Evolutionary conservation across 73 alveolate genomes (phyloP), one percentile per base, ranked within the genome.

Genomic region (Paramecium primaurelia): DNA sequence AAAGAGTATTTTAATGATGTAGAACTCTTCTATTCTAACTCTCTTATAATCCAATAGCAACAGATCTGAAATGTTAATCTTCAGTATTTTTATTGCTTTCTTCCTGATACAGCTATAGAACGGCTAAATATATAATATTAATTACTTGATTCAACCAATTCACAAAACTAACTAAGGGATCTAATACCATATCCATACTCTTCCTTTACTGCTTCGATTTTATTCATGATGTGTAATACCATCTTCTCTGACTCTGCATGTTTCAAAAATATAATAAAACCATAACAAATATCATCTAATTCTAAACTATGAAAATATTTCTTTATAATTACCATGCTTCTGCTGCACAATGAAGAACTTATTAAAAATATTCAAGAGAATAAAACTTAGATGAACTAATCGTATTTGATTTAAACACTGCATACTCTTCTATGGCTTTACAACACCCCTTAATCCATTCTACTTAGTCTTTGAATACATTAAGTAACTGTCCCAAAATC

Each of bases 161-260:
- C 71, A 45, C 58, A 18, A 26, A 80, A 80, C 26, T 80, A 22
- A 49, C 49, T 42, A 8, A 80, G 34, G 4, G 91, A 45, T 47
- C 58, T 42, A 4, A 80, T 40, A 25, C 37, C 58, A 45, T 26
- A 80, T 8, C 58, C 51, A 47, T 38, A 44, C 20, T 80, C 73
- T 2, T 18, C 49, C 73, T 80, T 80, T 12, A 47, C 58, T 6
- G 44, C 51, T 36, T 80, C 71, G 16, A 80, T 80, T 22, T 80
- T 80, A 14, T 42, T 14, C 91, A 80, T 80, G 0, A 80, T 42
- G 8, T 47, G 2, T 14, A 80, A 26, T 5, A 80, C 91, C 75
- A 80, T 45, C 22, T 40, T 34, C 26, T 80, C 91, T 2, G 91
- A 80, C 18, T 80, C 91, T 16, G 91, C 91, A 80, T 80, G 73